Base-by-base conservation (phyloP, 805 yeast genomes). In the Teunomyces pallodes region DNA sequence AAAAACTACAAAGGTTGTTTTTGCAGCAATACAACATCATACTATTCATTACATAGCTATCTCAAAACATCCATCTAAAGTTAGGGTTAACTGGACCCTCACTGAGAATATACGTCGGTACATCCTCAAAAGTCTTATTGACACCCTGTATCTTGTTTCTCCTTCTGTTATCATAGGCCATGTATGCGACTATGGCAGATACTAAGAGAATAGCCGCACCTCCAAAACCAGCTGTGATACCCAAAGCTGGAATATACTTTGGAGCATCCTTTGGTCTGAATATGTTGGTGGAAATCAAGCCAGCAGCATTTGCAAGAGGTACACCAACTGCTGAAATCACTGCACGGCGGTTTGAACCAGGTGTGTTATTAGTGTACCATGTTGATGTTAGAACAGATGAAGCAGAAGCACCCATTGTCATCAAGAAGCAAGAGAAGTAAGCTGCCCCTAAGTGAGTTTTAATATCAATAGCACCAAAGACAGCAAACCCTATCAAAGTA, bases 311-410 rank as follows among this genome's bases (percentile, higher is more conserved):
- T 12, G 67, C 66, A 16, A 66, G 49, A 5, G 70, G 69, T 16
- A 66, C 62, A 40, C 79, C 80, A 14, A 76, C 70, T 4, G 80
- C 76, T 5, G 77, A 67, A 38, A 76, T 60, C 16, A 75, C 76
- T 9, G 72, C 79, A 47, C 81, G 69, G 39, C 78, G 61, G 45
- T 69, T 70, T 46, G 67, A 74, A 46, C 74, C 73, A 4, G 80
- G 79, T 2, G 74, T 74, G 48, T 77, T 77, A 56, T 77, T 76
- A 46, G 70, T 74, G 52, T 74, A 77, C 81, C 81, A 77, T 1
- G 80, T 73, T 1, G 80, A 75, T 1, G 77, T 72, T 38, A 77
- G 59, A 4, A 77, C 81, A 2, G 81, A 76, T 2, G 79, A 72
- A 9, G 79, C 76, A 3, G 76, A 65, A 7, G 75, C 69, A 20